phyloP scores from a whole-genome alignment of 306 rosid species.

The Medicago arabica region DNA sequence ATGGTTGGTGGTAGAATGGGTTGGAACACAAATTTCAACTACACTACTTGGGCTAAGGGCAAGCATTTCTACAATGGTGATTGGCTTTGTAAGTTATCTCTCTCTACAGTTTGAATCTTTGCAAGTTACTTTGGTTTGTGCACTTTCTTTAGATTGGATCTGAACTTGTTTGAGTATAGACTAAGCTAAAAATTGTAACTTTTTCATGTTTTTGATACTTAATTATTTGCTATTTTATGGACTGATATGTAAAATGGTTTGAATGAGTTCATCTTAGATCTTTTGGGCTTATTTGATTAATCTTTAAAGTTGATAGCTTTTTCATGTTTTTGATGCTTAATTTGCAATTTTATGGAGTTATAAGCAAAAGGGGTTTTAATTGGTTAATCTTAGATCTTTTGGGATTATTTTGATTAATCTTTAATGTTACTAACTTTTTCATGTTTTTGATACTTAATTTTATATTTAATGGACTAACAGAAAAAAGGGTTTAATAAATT shows the following conservation, averaged over 20 bases:
- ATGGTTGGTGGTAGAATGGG: conserved; percentile 71
- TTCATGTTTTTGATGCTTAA: conserved; percentile 19
- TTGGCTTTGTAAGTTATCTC: conserved; percentile 76
- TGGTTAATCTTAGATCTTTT: conserved; percentile 30
- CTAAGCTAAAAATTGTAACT: conserved; percentile 32
- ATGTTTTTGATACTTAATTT: conserved; percentile 26
- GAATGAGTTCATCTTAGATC: conserved; percentile 20
- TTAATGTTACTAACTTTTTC: conserved; percentile 31
- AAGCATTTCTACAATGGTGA: conserved; percentile 88
- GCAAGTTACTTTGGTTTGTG: background rate
- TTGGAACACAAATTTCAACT: conserved; percentile 77
- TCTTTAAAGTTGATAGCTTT: conserved; percentile 29
- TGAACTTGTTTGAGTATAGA: conserved; percentile 37
- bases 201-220: conserved; percentile 23
- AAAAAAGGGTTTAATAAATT: conserved; percentile 15
- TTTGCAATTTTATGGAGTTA: background rate
- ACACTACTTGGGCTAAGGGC: conserved; percentile 74
- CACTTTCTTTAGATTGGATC: conserved; percentile 47
- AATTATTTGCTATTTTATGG: conserved; percentile 10
- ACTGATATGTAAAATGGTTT: conserved; percentile 7
- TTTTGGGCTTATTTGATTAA: background rate
- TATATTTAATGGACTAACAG: background rate
- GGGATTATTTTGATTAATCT: background rate
- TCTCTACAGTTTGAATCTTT: background rate
- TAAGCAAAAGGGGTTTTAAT: conserved; percentile 11